These are phyloP conservation scores for Solanum infundibuliforme DNA, from an alignment of 257 asterid genomes.

Conservation along the genomic window DNA sequence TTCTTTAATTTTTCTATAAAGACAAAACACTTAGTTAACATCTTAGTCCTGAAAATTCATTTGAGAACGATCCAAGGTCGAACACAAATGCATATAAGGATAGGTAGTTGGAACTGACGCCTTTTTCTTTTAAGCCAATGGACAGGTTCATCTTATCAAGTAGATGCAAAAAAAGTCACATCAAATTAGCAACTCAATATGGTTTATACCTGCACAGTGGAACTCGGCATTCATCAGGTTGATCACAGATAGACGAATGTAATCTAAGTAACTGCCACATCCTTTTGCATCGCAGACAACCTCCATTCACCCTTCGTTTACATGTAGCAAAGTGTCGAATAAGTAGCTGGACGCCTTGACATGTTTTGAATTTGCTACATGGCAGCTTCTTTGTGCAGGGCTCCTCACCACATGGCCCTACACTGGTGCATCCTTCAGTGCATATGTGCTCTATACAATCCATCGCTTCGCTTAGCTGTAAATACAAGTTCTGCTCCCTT, in stretches of 20 bases:
- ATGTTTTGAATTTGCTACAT: slow-evolving; percentile 69
- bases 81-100: background rate
- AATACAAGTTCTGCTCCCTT: slow-evolving; percentile 48
- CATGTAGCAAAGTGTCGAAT: slow-evolving; percentile 72
- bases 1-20: background rate
- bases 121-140: background rate
- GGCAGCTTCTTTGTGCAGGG: slow-evolving; percentile 50
- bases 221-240: slow-evolving; percentile 63
- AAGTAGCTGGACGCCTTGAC: slow-evolving; percentile 77
- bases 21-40: background rate
- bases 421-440: slow-evolving; percentile 76
- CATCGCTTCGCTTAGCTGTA: slow-evolving; percentile 88
- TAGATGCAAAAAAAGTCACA: background rate
- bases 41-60: background rate
- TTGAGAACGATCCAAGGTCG: too few species aligned
- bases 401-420: slow-evolving; percentile 61
- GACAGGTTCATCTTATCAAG: background rate
- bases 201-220: slow-evolving; percentile 69
- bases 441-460: slow-evolving; percentile 79
- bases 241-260: slow-evolving; percentile 77
- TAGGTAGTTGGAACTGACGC: background rate
- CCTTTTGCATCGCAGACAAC: slow-evolving; percentile 63
- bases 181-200: background rate
- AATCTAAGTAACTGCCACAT: slow-evolving; percentile 87
- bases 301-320: slow-evolving; percentile 67